phyloP scores from a whole-genome alignment of 192 early-diverging fungal species.

The Diversispora epigaea region DNA sequence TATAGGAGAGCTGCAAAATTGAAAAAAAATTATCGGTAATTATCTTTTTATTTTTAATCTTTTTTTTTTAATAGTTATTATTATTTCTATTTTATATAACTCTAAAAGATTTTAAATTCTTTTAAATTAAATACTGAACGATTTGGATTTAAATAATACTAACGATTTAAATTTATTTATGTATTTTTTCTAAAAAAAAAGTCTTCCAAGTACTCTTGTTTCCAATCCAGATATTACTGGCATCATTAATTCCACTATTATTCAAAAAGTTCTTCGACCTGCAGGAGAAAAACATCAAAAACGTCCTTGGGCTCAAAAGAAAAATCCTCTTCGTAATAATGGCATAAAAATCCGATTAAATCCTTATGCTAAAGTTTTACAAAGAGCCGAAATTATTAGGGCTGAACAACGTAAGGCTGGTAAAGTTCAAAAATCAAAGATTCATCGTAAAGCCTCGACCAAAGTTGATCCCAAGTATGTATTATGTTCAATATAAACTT shows the following conservation, averaged over 20 bases:
- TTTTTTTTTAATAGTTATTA: not conserved
- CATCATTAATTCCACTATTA: constrained; percentile 95
- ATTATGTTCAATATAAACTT: not conserved
- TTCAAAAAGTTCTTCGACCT: constrained; percentile 89
- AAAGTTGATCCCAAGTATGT: constrained; percentile 1
- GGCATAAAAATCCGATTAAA: constrained; percentile 93
- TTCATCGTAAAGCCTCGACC: not conserved
- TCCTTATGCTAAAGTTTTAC: constrained; percentile 91
- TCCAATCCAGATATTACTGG: constrained; percentile 93
- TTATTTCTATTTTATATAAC: not conserved
- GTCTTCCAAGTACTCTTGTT: constrained; percentile 83
- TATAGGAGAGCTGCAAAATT: constrained; percentile 70
- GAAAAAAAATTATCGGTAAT: constrained; percentile 76
- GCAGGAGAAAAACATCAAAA: constrained; percentile 78
- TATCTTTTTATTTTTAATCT: not conserved
- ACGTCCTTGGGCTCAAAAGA: constrained; percentile 96
- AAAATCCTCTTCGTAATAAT: constrained; percentile 95
- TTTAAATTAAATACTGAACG: too few species aligned
- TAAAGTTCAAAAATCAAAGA: constrained; percentile 56
- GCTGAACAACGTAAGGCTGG: constrained; percentile 54
- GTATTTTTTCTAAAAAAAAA: constrained; percentile 42
- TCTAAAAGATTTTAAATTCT: too few species aligned
- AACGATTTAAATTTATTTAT: not conserved
- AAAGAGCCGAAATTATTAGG: constrained; percentile 70
- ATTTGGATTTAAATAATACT: too few species aligned